Conservation (phyloP, 2,329 filamentous ascomycete species). For the Pezizomycotina sp. region DNA sequence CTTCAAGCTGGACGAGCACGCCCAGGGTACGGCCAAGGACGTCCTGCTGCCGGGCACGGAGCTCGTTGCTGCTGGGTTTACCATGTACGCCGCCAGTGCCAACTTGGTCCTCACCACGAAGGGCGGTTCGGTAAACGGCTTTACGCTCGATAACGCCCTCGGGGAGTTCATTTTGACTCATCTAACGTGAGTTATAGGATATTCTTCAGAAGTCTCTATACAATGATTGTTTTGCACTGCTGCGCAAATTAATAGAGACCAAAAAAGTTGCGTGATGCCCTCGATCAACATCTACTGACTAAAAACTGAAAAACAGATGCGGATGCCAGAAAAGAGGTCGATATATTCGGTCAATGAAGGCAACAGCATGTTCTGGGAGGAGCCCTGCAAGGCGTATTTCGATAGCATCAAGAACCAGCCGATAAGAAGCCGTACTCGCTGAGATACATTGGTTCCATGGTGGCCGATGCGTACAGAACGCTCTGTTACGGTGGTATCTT, state of each 20-base stretch:
- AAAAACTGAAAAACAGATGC: constrained; percentile 40
- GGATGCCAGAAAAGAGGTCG: constrained; percentile 56
- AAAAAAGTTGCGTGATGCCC: neutral
- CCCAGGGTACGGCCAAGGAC: constrained; percentile 62
- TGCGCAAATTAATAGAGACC: neutral
- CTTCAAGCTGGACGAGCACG: constrained; percentile 69
- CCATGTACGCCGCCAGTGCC: constrained; percentile 96
- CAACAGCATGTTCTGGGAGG: constrained; percentile 92
- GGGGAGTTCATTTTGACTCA: constrained; percentile 98
- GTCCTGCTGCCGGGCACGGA: constrained; percentile 79
- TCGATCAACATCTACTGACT: neutral
- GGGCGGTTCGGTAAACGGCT: constrained; percentile 81
- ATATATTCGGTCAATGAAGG: constrained; percentile 99
- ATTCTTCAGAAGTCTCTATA: too few species aligned
- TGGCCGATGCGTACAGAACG: constrained; percentile 92
- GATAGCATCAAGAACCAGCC: constrained; percentile 69
- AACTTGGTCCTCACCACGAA: constrained; percentile 97
- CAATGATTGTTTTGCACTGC: neutral
- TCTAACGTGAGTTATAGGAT: constrained; percentile 35
- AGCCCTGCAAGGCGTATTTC: constrained; percentile 74
- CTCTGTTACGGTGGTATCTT: constrained; percentile 92
- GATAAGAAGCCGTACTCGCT: constrained; percentile 76
- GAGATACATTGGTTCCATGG: constrained; percentile 95
- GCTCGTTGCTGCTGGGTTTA: constrained; percentile 90
- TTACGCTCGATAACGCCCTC: constrained; percentile 89